phyloP scores from a whole-genome alignment of 495 filamentous ascomycete genomes.

The Penicillium roqueforti region DNA sequence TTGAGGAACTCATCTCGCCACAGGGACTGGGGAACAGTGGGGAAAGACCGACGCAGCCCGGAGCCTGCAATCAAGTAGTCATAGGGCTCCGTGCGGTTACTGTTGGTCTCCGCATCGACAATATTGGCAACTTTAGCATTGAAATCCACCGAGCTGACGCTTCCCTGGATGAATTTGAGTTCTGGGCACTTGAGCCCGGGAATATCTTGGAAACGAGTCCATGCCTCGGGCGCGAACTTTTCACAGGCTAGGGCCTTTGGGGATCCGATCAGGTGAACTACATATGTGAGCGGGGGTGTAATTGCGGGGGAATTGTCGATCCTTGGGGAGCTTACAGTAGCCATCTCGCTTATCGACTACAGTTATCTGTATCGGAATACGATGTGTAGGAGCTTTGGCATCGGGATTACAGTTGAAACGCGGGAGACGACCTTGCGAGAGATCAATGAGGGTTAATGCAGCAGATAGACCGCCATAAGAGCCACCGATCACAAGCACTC shows the following conservation, averaged over 20 bases:
- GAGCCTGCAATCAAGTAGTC: conserved; percentile 62
- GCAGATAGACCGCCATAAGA: conserved; percentile 62
- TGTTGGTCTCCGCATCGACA: conserved; percentile 24
- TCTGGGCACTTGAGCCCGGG: conserved; percentile 50
- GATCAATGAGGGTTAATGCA: conserved; percentile 56
- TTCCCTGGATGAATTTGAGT: conserved; percentile 55
- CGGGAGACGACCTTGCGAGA: conserved; percentile 43
- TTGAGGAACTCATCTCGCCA: conserved; percentile 50
- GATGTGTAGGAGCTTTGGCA: conserved; percentile 24
- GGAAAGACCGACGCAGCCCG: conserved; percentile 58
- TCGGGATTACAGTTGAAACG: conserved; percentile 33
- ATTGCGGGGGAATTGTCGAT: background rate
- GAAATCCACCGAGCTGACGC: conserved; percentile 50
- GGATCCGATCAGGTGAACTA: conserved; percentile 58
- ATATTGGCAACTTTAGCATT: conserved; percentile 48
- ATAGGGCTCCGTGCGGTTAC: conserved; percentile 41
- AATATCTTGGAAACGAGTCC: conserved; percentile 59
- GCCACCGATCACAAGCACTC: conserved; percentile 57
- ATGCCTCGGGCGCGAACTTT: conserved; percentile 52
- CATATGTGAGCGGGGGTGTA: background rate
- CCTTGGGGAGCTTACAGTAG: conserved; percentile 49
- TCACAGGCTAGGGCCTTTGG: conserved; percentile 58
- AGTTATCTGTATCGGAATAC: conserved; percentile 56
- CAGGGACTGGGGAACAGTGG: conserved; percentile 56
- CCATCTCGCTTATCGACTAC: conserved; percentile 69